Evolutionary conservation across 2,329 filamentous ascomycete species (phyloP), one percentile per base, ranked within the genome.

Genomic region (Aspergillus aculeatinus): DNA sequence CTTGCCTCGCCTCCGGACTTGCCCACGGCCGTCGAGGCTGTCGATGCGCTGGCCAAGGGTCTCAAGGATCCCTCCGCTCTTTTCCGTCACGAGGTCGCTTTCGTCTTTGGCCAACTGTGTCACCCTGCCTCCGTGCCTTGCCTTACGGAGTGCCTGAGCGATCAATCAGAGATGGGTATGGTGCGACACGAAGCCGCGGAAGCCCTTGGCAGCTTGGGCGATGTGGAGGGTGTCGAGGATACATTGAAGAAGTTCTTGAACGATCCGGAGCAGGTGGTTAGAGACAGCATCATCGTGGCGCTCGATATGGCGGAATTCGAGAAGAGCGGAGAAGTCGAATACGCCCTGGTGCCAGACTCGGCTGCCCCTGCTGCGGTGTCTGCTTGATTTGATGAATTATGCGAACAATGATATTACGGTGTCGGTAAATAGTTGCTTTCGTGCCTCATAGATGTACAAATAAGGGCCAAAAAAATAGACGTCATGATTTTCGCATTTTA

Each of bases 291-390:
- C 44, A 87, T 97, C 68, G 95, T 99, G 58, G 95, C 95, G 49
- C 82, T 99, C 66, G 95, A 99, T 76, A 99, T 99, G 92, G 95
- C 93, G 11, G 94, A 97, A 73, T 97, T 92, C 72, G 95, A 99
- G 82, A 92, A 90, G 81, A 90, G 87, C 67, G 90, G 91, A 48
- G 87, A 96, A 77, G 81, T 87, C 33, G 93, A 99, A 74, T 99
- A 99, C 81, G 95, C 95, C 51, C 84, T 96, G 71, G 89, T 98
- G 67, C 94, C 93, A 3, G 85, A 90, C 53, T 68, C 70, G 48
- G 68, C 67, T 44, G 69, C 70, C 31, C 60, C 68, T 51, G 65
- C 65, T 53, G 65, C 68, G 50, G 62, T 69, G 42, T 53, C 72
- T 60, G 70, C 70, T 59, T 70, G 70, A n/a, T 61, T 29, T 71